A percentile compares a stretch with the other conserved stretches of the same genome.
These are phyloP conservation scores for Paspalum vaginatum DNA, from an alignment of 176 grass and related monocot species.

Conservation along the genomic window DNA sequence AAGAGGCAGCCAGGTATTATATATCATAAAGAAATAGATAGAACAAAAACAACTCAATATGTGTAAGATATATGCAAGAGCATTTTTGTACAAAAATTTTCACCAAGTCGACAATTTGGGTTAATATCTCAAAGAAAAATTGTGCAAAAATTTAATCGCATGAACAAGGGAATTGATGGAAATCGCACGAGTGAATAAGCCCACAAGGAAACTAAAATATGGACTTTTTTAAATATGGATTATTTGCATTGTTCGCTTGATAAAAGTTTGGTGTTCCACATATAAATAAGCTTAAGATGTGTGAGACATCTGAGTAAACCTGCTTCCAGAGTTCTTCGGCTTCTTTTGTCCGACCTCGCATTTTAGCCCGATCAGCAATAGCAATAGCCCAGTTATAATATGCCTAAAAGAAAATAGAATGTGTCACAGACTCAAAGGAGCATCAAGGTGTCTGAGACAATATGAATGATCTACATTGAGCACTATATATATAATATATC, in stretches of 20 bases:
- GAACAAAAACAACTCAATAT: background rate
- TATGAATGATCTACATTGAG: background rate
- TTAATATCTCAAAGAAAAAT: conserved; percentile 15
- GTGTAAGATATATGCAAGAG: background rate
- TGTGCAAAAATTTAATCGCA: background rate
- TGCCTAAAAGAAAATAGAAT: conserved; percentile 59
- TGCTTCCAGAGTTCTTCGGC: conserved; percentile 99
- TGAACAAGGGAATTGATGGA: background rate
- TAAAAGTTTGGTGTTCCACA: background rate
- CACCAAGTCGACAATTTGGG: background rate
- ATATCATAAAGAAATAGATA: background rate
- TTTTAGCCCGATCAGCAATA: conserved; percentile 99
- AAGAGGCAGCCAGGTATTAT: background rate
- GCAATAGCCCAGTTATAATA: conserved; percentile 99
- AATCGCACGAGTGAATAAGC: background rate
- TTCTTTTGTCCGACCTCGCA: conserved; percentile 95
- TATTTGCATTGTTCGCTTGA: background rate
- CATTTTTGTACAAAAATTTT: background rate
- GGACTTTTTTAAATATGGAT: no score
- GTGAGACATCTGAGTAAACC: conserved; percentile 50
- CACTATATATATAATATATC: background rate
- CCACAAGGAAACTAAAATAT: conserved; percentile 28
- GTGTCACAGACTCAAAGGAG: background rate
- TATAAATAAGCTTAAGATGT: conserved; percentile 25
- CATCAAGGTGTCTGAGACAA: conserved; percentile 1